Percentiles rank a stretch among this genome's conserved stretches.
phyloP scores from a whole-genome alignment of 345 rosid genomes.

The Brassica incana region DNA sequence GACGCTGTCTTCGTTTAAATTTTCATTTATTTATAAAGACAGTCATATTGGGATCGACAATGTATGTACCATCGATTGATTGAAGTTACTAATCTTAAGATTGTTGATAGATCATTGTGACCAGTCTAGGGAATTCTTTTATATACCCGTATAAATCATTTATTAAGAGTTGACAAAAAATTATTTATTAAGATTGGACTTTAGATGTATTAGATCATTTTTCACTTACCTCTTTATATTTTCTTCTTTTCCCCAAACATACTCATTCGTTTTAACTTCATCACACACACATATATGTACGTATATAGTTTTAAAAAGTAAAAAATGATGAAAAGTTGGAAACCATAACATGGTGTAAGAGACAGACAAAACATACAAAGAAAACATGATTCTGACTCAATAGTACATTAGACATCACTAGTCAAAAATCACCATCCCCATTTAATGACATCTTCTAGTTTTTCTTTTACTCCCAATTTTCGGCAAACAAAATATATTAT shows the following conservation, averaged over 20 bases:
- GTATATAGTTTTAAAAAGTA: neutral
- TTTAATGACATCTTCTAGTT: conserved; percentile 21
- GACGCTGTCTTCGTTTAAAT: neutral
- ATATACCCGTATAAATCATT: conserved; percentile 15
- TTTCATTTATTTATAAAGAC: neutral
- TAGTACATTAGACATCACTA: conserved; percentile 20
- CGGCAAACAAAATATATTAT: neutral
- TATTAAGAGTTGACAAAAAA: neutral
- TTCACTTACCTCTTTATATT: conserved; percentile 15
- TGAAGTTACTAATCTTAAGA: conserved; percentile 16
- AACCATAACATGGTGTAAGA: conserved; percentile 30
- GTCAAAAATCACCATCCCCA: conserved; percentile 34
- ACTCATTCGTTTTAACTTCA: neutral
- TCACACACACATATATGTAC: neutral
- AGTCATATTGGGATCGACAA: conserved; percentile 24
- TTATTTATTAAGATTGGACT: conserved; percentile 28
- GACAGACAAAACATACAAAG: conserved; percentile 31
- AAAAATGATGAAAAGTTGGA: conserved; percentile 32
- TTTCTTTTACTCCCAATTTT: conserved; percentile 7
- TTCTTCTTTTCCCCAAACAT: neutral
- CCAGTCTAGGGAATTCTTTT: conserved; percentile 24
- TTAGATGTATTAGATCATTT: conserved; percentile 21
- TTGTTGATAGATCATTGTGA: conserved; percentile 29
- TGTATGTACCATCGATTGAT: conserved; percentile 2
- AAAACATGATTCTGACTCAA: conserved; percentile 32